phyloP scores from a whole-genome alignment of 2,329 filamentous ascomycete genomes.

The Colletotrichum cereale region DNA sequence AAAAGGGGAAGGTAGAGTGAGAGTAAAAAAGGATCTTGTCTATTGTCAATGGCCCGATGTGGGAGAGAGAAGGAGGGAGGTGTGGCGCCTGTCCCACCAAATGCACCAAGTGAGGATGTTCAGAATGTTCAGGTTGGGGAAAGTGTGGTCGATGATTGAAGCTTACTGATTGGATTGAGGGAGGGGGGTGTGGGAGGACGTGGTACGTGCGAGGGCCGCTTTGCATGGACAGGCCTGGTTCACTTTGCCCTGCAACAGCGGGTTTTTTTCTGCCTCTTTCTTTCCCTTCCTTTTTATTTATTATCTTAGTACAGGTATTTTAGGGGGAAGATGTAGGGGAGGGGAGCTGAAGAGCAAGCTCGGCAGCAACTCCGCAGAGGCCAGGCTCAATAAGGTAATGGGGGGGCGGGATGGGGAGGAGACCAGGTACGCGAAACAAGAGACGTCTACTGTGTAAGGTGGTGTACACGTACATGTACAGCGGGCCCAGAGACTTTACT shows the following conservation, averaged over 20 bases:
- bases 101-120: conserved; percentile 33
- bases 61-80: conserved; percentile 34
- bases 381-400: background rate
- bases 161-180: conserved; percentile 35
- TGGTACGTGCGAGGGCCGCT: conserved; percentile 7
- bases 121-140: conserved; percentile 30
- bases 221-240: conserved; percentile 24
- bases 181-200: conserved; percentile 1
- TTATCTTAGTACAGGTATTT: background rate
- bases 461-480: too few relatives aligned
- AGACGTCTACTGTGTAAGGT: background rate
- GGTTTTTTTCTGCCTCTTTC: background rate
- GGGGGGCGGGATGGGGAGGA: background rate
- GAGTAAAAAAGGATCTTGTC: conserved; percentile 10
- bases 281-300: background rate
- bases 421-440: background rate
- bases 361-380: background rate
- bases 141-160: conserved; percentile 30
- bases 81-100: conserved; percentile 30
- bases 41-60: conserved; percentile 24
- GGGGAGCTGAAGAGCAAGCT: background rate
- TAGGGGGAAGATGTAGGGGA: background rate
- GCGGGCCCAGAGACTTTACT: background rate
- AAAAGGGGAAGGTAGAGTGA: background rate
- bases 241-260: conserved; percentile 8